Evolutionary conservation across 2,329 filamentous ascomycete genomes (phyloP), one percentile per base, ranked within the genome.

Genomic region (Ambrosiella xylebori): DNA sequence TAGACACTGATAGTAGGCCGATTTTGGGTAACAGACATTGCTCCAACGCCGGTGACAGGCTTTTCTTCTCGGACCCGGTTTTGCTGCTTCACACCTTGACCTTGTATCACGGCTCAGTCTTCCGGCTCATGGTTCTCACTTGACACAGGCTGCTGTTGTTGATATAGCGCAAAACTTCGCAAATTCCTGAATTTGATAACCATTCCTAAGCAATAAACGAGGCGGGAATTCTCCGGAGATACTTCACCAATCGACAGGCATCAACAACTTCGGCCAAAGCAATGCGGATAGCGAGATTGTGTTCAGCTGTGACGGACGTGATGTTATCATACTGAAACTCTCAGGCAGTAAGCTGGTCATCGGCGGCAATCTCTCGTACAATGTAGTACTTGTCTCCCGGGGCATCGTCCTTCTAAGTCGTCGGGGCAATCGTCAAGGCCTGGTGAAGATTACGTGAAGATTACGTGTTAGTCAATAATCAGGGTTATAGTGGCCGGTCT

Each of bases 231-330:
- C 55, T 35, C 37, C 27, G 40, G n/a, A 60, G 50, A 17, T 41
- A 44, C 19, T 50, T 54, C 9, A 51, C 53, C n/a, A 60, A 50
- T 35, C 47, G 44, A 2, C 50, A 7, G 2, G 37, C 38, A n/a
- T 60, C 56, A 27, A 56, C 53, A 35, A 60, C 51, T 36, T 60
- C 56, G 19, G 37, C 59, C 44, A 60, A 38, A 35, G 59, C 52
- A 36, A 60, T 45, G 35, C 59, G 51, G n/a, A 55, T 45, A 36
- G 56, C 47, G 4, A 60, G 56, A 37, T 60, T 57, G 40, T 49
- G 40, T 58, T 54, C 38, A 60, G 39, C 38, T n/a, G 36, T 15
- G 50, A 35, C 8, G 2, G 8, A 35, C 8, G 50, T 35, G 49
- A 59, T 56, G n/a, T 40, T 36, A 7, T 56, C 35, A 12, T 51